Conservation (phyloP, 345 rosid species). For the Rhodamnia argentea region DNA sequence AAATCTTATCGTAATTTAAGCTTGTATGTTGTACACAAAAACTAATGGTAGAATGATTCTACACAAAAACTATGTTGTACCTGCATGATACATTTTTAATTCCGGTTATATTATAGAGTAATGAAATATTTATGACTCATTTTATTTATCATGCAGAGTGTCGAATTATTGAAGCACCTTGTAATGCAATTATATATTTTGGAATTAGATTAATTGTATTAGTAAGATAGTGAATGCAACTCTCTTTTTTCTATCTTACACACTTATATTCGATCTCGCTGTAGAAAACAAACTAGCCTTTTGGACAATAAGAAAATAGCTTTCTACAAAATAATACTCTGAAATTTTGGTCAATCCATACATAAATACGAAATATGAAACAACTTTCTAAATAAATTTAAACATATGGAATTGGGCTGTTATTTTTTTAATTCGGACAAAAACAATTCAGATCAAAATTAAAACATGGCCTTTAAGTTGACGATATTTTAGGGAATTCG, state of each 20-base stretch:
- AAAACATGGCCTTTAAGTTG: not conserved
- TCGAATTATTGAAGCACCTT: not conserved
- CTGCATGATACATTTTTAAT: not conserved
- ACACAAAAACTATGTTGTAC: not conserved
- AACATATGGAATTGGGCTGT: too few species aligned
- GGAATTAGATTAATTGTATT: not conserved
- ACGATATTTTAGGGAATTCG: not conserved
- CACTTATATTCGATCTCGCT: not conserved
- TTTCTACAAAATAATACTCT: too few species aligned
- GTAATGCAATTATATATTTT: not conserved
- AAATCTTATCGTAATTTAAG: not conserved
- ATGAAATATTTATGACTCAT: not conserved
- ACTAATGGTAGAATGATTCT: not conserved
- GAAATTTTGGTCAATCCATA: too few species aligned
- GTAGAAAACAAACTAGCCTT: too few species aligned
- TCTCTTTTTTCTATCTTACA: not conserved
- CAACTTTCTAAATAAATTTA: too few species aligned
- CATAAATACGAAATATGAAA: too few species aligned
- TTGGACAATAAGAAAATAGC: too few species aligned
- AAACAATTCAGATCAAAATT: too few species aligned
- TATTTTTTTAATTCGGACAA: too few species aligned
- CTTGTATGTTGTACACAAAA: not conserved
- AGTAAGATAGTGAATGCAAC: not conserved
- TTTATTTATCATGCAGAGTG: not conserved
- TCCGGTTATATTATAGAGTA: not conserved